Conservation (phyloP, 768 basidiomycete species). For the Pulveroboletus ravenelii region DNA sequence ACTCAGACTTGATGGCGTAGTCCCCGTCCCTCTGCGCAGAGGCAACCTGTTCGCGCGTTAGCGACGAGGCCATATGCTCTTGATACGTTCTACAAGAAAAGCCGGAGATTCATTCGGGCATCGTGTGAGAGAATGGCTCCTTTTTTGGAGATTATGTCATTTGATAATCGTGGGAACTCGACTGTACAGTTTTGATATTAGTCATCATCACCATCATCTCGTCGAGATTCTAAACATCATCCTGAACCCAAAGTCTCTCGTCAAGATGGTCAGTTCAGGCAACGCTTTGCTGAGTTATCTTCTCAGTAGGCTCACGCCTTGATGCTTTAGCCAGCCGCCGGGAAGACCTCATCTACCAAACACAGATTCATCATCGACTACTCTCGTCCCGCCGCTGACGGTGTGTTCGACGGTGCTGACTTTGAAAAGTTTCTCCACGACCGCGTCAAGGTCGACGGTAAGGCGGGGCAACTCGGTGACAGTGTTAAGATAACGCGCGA, state of each 20-base stretch:
- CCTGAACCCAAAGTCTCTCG: not conserved
- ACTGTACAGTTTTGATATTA: slow-evolving; percentile 49
- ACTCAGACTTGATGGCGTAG: slow-evolving; percentile 79
- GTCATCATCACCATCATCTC: slow-evolving; percentile 12
- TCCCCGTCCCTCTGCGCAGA: slow-evolving; percentile 72
- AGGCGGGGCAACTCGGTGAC: slow-evolving; percentile 89
- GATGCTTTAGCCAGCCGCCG: slow-evolving; percentile 48
- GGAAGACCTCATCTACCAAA: slow-evolving; percentile 51
- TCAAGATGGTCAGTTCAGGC: slow-evolving; percentile 72
- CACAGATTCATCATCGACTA: slow-evolving; percentile 85
- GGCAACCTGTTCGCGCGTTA: slow-evolving; percentile 65
- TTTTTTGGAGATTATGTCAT: slow-evolving; percentile 13
- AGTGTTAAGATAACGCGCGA: slow-evolving; percentile 82
- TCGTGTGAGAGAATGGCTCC: slow-evolving; percentile 8
- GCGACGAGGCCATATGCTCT: slow-evolving; percentile 24
- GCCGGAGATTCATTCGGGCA: slow-evolving; percentile 15
- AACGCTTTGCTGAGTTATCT: slow-evolving; percentile 85
- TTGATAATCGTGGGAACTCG: slow-evolving; percentile 16
- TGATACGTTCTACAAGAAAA: not conserved
- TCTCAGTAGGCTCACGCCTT: slow-evolving; percentile 85
- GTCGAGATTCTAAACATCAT: not conserved
- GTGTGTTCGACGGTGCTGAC: slow-evolving; percentile 56
- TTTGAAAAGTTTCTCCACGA: slow-evolving; percentile 91
- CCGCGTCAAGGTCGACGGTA: slow-evolving; percentile 90
- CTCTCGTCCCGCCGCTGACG: slow-evolving; percentile 70